Conservation (phyloP, 2,329 filamentous ascomycete species). For the Paramyrothecium sp. region DNA sequence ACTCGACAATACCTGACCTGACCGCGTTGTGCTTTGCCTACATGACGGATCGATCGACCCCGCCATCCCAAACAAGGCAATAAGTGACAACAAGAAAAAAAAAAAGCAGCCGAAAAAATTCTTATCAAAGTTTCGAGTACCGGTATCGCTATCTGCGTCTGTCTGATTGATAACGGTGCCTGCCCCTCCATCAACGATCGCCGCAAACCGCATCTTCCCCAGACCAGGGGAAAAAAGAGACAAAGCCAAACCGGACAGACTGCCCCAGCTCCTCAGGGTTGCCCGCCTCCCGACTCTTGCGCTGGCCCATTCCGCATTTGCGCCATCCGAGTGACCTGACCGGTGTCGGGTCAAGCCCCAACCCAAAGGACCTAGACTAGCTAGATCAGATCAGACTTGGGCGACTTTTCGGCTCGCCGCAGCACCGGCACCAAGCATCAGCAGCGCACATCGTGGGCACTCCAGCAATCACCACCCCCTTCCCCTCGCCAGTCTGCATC, state of each 20-base stretch:
- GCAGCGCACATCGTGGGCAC: not conserved
- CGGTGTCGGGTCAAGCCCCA: not conserved
- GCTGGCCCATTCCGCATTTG: not conserved
- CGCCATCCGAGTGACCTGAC: not conserved
- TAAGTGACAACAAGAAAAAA: not conserved
- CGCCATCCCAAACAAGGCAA: not conserved
- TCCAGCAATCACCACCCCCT: not conserved
- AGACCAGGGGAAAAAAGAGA: not conserved
- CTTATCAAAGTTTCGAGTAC: not conserved
- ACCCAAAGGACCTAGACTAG: too few relatives aligned
- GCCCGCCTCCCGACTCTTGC: too few relatives aligned
- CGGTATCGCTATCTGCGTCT: not conserved
- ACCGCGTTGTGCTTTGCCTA: not conserved
- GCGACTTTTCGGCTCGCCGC: too few relatives aligned
- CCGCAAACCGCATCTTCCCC: not conserved
- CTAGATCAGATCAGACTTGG: not conserved
- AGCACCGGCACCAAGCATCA: not conserved
- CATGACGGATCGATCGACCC: not conserved
- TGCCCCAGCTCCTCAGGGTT: too few relatives aligned
- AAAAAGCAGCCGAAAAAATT: not conserved
- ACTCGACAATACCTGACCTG: too few relatives aligned
- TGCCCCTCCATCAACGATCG: not conserved
- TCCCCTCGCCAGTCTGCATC: too few relatives aligned
- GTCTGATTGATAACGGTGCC: not conserved
- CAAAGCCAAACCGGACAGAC: too few relatives aligned